phyloP scores from a whole-genome alignment of 306 rosid species.

The Ammopiptanthus mongolicus region DNA sequence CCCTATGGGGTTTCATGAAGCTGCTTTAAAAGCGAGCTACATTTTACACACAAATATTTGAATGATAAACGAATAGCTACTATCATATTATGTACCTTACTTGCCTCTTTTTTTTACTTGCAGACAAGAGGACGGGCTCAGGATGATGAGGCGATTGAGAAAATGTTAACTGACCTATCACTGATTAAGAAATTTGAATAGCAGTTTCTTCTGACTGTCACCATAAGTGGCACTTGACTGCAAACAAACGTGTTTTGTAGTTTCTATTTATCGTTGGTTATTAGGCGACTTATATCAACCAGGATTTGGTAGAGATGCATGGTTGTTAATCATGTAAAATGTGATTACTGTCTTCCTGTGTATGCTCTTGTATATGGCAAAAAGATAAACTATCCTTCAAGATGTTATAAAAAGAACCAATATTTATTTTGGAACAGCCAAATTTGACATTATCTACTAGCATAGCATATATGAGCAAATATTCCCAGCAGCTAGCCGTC shows the following conservation, averaged over 20 bases:
- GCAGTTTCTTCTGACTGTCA: neutral
- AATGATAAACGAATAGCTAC: neutral
- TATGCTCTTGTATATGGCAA: neutral
- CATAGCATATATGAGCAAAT: too few species aligned
- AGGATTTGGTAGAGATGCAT: neutral
- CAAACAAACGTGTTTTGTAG: neutral
- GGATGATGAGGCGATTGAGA: conserved; percentile 92
- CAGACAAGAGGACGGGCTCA: conserved; percentile 93
- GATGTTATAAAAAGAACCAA: too few species aligned
- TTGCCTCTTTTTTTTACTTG: neutral
- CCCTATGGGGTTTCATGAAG: neutral
- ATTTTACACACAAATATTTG: neutral
- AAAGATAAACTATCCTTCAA: neutral
- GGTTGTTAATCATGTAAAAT: neutral
- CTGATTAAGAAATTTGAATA: conserved; percentile 87
- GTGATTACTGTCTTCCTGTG: neutral
- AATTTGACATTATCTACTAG: too few species aligned
- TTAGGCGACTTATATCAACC: neutral
- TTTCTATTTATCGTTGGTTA: neutral
- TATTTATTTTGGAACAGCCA: too few species aligned
- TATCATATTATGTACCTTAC: neutral
- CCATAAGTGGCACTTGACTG: neutral
- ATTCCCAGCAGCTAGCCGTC: too few species aligned
- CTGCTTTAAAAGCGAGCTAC: neutral
- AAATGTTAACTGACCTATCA: conserved; percentile 82